These are phyloP conservation scores for Ichthyophthirius multifiliis DNA, from an alignment of 169 alveolate genomes.

Conservation along the genomic window DNA sequence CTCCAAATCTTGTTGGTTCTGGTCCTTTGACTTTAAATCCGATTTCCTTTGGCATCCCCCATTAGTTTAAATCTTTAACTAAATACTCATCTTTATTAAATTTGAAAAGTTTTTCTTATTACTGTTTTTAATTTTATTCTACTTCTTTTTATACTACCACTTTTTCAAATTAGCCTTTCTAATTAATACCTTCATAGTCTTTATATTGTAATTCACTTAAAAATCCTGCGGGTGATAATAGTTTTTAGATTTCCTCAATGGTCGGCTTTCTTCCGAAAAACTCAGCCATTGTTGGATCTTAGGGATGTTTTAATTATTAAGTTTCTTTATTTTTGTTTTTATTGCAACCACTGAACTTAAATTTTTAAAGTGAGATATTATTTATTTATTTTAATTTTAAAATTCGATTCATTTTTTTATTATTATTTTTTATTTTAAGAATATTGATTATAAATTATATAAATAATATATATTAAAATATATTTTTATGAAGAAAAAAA, in stretches of 20 bases:
- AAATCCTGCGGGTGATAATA: background rate
- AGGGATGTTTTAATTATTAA: background rate
- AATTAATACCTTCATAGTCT: background rate
- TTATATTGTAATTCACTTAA: background rate
- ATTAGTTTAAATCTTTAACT: conserved; percentile 14
- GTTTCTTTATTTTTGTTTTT: background rate
- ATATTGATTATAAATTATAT: no score
- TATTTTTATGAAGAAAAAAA: no score
- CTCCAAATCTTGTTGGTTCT: conserved; percentile 69
- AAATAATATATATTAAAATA: no score
- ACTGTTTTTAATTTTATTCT: background rate
- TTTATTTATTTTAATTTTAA: no score
- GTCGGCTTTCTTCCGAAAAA: conserved; percentile 4
- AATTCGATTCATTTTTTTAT: no score
- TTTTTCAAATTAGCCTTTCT: background rate
- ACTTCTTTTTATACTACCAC: background rate
- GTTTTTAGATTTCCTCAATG: background rate
- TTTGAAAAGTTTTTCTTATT: background rate
- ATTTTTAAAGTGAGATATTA: background rate
- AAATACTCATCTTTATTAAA: background rate
- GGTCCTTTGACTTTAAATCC: conserved; percentile 62
- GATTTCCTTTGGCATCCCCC: conserved; percentile 44
- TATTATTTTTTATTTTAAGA: no score
- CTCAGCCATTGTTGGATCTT: background rate
- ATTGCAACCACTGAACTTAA: background rate